These are phyloP conservation scores for Calonectria hawksworthii DNA, from an alignment of 2,329 filamentous ascomycete species.

Conservation along the genomic window DNA sequence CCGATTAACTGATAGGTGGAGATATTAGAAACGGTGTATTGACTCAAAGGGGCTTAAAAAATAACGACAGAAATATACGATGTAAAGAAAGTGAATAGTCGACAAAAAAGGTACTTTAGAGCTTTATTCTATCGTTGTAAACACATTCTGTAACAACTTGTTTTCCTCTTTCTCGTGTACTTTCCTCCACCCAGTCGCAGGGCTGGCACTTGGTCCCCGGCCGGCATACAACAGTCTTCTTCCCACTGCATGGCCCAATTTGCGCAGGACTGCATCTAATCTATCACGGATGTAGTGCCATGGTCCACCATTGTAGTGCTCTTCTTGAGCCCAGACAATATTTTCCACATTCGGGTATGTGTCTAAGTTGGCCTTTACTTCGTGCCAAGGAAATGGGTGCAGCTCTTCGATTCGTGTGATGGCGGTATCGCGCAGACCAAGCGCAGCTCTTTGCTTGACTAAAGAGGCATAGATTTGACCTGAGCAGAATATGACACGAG, in stretches of 20 bases:
- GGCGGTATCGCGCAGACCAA: constrained; percentile 29
- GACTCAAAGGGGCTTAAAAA: too few relatives aligned
- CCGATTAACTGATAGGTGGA: too few relatives aligned
- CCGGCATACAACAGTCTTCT: constrained; percentile 30
- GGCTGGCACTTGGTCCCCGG: constrained; percentile 31
- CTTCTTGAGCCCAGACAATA: constrained; percentile 44
- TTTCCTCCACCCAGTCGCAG: constrained; percentile 31
- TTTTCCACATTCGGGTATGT: constrained; percentile 36
- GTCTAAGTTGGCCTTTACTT: constrained; percentile 38
- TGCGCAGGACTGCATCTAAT: constrained; percentile 33
- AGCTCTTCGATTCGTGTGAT: constrained; percentile 44
- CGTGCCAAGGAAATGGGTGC: constrained; percentile 44
- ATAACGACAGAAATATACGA: too few relatives aligned
- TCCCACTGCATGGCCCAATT: not conserved
- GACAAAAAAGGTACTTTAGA: too few relatives aligned
- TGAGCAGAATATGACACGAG: constrained; percentile 92
- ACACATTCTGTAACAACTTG: too few relatives aligned
- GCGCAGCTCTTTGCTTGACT: constrained; percentile 29
- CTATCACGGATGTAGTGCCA: constrained; percentile 43
- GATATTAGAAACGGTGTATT: too few relatives aligned
- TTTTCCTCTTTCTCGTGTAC: constrained; percentile 32
- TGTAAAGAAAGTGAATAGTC: too few relatives aligned
- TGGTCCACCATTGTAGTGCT: constrained; percentile 44
- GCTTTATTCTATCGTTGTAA: too few relatives aligned
- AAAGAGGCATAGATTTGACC: constrained; percentile 82